phyloP scores from a whole-genome alignment of 139 green algal genomes.

The Coccomyxa sp. region DNA sequence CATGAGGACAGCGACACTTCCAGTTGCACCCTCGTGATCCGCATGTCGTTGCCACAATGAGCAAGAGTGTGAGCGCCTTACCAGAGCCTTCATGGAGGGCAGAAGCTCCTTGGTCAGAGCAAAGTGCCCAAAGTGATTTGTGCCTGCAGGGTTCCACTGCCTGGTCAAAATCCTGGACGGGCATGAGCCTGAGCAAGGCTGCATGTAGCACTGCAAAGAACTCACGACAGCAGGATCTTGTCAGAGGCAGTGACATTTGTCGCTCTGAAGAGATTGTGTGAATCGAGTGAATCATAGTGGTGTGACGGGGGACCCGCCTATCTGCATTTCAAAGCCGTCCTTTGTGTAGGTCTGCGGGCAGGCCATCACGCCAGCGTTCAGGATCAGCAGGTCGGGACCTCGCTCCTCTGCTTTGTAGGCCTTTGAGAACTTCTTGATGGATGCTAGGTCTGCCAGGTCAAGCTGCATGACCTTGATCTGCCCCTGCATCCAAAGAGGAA shows the following conservation, averaged over 20 bases:
- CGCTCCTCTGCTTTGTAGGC: conserved; percentile 21
- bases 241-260: no score
- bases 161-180: no score
- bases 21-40: no score
- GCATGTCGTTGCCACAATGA: no score
- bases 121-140: conserved; percentile 45
- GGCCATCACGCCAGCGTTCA: conserved; percentile 72
- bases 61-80: no score
- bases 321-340: conserved; percentile 42
- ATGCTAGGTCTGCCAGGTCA: conserved; percentile 49
- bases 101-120: conserved; percentile 27
- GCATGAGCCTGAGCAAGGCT: no score
- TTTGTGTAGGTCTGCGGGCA: conserved; percentile 21
- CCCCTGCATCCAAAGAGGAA: not conserved
- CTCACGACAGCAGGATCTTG: no score
- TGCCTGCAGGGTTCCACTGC: conserved; percentile 2
- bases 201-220: no score
- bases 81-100: conserved; percentile 10
- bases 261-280: not conserved
- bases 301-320: no score
- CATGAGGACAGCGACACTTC: no score
- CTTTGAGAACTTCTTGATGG: conserved; percentile 40
- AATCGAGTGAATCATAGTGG: no score
- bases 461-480: conserved; percentile 39
- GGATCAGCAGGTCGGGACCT: conserved; percentile 49